Evolutionary conservation across 2,329 filamentous ascomycete species (phyloP).

Genomic region (Alternaria alternata): DNA sequence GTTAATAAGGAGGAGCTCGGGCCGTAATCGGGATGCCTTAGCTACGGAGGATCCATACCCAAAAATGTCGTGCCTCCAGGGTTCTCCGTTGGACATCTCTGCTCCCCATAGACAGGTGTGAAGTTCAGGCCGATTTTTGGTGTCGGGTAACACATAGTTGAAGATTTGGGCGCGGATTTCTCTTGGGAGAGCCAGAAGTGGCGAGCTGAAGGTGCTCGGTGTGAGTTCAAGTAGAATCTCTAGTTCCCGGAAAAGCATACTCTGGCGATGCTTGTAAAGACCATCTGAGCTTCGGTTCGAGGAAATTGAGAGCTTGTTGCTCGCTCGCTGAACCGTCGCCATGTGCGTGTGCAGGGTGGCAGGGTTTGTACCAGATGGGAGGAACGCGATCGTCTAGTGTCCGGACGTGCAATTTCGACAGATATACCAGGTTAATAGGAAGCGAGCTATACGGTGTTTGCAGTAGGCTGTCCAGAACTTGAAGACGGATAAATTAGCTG

Average conservation of each 20-base stretch:
- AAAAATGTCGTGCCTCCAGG: constrained; percentile 46
- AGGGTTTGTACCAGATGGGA: background rate
- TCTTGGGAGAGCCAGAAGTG: constrained; percentile 41
- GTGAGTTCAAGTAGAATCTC: constrained; percentile 46
- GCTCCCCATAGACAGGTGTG: constrained; percentile 48
- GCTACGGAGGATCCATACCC: constrained; percentile 41
- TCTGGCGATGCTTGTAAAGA: constrained; percentile 42
- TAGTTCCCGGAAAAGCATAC: constrained; percentile 43
- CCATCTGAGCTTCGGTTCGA: constrained; percentile 38
- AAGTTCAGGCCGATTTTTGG: constrained; percentile 34
- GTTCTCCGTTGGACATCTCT: constrained; percentile 43
- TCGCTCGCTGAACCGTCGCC: constrained; percentile 21
- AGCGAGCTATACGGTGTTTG: background rate
- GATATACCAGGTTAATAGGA: background rate
- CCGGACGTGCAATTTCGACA: constrained; percentile 5
- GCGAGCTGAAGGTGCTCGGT: constrained; percentile 43
- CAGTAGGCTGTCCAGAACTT: background rate
- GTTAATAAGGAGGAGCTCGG: constrained; percentile 40
- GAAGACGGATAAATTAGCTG: background rate
- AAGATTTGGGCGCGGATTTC: constrained; percentile 41
- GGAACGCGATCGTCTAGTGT: constrained; percentile 1
- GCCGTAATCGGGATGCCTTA: constrained; percentile 29
- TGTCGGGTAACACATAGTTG: constrained; percentile 36
- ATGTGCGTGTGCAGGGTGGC: constrained; percentile 14
- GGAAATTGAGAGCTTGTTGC: constrained; percentile 35